phyloP scores from a whole-genome alignment of 345 rosid genomes.

The Dimocarpus longan region DNA sequence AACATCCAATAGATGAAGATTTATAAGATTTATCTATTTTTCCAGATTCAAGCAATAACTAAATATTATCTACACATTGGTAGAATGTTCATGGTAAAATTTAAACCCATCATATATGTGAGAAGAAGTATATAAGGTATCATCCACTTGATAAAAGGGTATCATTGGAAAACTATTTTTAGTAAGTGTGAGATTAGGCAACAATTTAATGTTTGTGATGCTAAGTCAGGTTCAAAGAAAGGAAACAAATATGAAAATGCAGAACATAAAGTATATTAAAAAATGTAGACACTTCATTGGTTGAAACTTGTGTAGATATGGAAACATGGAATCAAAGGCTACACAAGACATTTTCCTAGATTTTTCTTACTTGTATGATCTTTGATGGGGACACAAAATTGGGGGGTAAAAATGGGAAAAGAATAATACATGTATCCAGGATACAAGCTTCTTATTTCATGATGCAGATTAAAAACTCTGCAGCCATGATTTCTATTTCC shows the following conservation, averaged over 20 bases:
- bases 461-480: constrained; percentile 29
- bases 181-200: neutral
- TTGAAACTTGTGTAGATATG: neutral
- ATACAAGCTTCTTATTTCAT: constrained; percentile 12
- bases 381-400: neutral
- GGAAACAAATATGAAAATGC: neutral
- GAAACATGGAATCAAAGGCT: neutral
- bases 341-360: constrained; percentile 5
- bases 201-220: neutral
- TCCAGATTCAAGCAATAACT: too few species aligned
- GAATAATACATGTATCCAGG: neutral
- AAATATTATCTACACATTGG: too few species aligned
- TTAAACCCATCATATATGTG: too few species aligned
- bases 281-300: neutral
- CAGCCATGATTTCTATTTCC: neutral
- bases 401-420: neutral
- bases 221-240: neutral
- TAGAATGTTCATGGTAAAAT: too few species aligned
- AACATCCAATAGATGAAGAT: too few species aligned
- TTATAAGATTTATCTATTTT: too few species aligned
- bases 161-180: too few species aligned
- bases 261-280: neutral
- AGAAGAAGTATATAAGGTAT: too few species aligned
- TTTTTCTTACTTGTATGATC: neutral
- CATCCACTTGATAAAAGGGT: too few species aligned